Conservation (phyloP, 441 rosid genomes). For the Pelargonium australe region DNA sequence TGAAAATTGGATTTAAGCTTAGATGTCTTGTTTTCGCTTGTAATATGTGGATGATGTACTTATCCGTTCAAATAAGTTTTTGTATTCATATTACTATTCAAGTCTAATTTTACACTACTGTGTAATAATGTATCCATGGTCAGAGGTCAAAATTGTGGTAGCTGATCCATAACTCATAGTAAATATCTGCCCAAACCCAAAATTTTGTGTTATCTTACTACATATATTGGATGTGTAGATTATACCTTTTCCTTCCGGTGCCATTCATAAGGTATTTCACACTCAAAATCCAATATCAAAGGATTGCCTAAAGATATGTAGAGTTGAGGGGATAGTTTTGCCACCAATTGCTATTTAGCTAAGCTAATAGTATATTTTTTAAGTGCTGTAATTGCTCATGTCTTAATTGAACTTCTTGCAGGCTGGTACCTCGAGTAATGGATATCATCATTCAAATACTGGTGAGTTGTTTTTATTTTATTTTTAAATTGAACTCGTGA, state of each 20-base stretch:
- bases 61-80: too few relatives aligned
- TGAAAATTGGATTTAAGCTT: background rate
- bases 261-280: background rate
- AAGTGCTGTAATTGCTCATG: constrained; percentile 3
- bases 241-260: background rate
- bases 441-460: constrained; percentile 6
- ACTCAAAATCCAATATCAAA: background rate
- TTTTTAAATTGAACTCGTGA: background rate
- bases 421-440: constrained; percentile 14
- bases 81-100: background rate
- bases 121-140: too few relatives aligned
- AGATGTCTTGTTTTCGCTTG: background rate
- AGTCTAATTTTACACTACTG: too few relatives aligned
- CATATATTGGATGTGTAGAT: background rate
- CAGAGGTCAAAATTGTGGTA: too few relatives aligned
- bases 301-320: background rate
- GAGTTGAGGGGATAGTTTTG: constrained; percentile 5
- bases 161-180: too few relatives aligned
- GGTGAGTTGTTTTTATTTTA: constrained; percentile 19
- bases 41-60: background rate
- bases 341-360: too few relatives aligned
- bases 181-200: background rate
- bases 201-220: background rate
- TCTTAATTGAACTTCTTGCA: constrained; percentile 13
- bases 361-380: background rate